Conservation (phyloP, 305 asterid genomes). For the Fraxinus sp. region DNA sequence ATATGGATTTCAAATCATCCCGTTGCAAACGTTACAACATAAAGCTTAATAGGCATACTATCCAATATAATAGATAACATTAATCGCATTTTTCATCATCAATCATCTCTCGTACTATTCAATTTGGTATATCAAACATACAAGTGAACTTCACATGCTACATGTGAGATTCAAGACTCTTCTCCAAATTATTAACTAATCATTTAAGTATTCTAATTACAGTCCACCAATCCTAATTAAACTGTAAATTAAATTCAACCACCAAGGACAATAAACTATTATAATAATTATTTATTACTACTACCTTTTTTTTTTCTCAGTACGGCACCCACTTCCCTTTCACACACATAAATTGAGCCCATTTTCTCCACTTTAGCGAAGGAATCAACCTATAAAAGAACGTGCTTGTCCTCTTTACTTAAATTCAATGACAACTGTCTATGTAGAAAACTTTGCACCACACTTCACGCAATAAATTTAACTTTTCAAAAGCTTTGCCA, state of each 20-base stretch:
- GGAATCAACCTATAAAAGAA: conserved; percentile 26
- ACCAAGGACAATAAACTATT: neutral
- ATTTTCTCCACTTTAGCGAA: conserved; percentile 31
- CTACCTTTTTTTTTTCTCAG: neutral
- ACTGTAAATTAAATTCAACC: neutral
- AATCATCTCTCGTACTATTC: neutral
- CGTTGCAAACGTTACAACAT: neutral
- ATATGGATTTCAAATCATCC: neutral
- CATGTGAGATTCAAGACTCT: neutral
- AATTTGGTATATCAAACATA: neutral
- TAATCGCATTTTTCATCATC: neutral
- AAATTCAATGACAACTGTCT: conserved; percentile 43
- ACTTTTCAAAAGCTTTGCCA: neutral
- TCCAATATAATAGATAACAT: neutral
- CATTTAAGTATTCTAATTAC: neutral
- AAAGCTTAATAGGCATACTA: neutral
- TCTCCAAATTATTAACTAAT: neutral
- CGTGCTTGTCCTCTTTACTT: conserved; percentile 25
- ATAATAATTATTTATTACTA: neutral
- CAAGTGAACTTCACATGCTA: neutral
- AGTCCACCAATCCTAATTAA: neutral
- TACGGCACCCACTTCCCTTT: conserved; percentile 12
- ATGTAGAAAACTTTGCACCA: conserved; percentile 29
- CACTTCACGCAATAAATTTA: conserved; percentile 28
- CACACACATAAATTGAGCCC: conserved; percentile 14